Evolutionary conservation across 306 rosid species (phyloP), one percentile per base, ranked within the genome.

Genomic region (Quercus ilex): DNA sequence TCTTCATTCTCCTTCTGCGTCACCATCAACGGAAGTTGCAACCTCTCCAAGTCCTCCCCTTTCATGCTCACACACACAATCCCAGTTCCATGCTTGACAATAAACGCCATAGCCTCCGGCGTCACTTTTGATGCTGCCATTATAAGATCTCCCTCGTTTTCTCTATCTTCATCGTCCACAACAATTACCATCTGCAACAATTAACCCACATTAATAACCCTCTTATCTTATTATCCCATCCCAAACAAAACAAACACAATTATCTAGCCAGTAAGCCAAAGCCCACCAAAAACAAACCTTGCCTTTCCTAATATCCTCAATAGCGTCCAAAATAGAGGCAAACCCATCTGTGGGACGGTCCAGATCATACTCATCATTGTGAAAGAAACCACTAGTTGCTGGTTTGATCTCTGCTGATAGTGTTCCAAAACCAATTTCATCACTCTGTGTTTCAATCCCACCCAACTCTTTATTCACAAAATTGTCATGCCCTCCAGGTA

Each of bases 1-100:
- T 85, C 86, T 81, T 20, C 83, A 57, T 81, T 85, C 43, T 74
- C 79, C 55, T 81, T 75, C 6, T 81, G 83, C 1, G 51, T 64
- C 51, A 85, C 85, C 83, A 85, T 85, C 81, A 81, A 59, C 1
- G 83, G 85, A 59, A 85, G 85, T 69, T 81, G 41, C 80, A 81
- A 49, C 78, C 88, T 69, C 75, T 74, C 75, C n/a, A 81, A 78
- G 83, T 74, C 83, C 12, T 78, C 78, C 55, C 74, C 88, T 30
- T 77, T 78, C 88, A 85, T 85, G 85, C 83, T 78, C n/a, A 74
- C 85, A 78, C 88, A 85, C 53, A 81, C 88, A 53, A 85, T 81
- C 13, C 85, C 83, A 55, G 88, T 74, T 19, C 85, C 83, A 74
- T 81, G 74, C 80, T 78, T 81, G 68, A 81, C 88, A 81, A 81